phyloP scores from a whole-genome alignment of 1,139 yeast genomes.

The Scheffersomyces illinoinensis region DNA sequence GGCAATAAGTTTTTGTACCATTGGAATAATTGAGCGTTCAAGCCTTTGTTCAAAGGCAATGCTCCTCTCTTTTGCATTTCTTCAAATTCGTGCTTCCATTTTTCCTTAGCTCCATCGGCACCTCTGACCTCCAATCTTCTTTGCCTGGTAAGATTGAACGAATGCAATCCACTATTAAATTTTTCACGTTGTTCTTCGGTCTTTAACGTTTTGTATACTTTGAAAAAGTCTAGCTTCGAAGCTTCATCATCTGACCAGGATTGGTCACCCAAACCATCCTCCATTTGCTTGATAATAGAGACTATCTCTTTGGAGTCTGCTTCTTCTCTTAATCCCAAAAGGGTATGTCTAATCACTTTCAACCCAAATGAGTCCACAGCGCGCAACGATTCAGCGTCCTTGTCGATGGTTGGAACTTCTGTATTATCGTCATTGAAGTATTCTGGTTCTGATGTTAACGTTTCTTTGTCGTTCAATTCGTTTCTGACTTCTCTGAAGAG shows the following conservation, averaged over 20 bases:
- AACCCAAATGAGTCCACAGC: conserved; percentile 82
- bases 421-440: conserved; percentile 25
- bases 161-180: conserved; percentile 68
- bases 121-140: conserved; percentile 74
- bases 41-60: conserved; percentile 52
- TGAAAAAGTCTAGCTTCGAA: conserved; percentile 61
- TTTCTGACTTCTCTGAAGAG: conserved; percentile 30
- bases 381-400: conserved; percentile 56
- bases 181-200: conserved; percentile 51
- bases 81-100: conserved; percentile 86
- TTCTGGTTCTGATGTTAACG: conserved; percentile 17
- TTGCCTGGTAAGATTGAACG: conserved; percentile 75
- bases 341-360: conserved; percentile 76
- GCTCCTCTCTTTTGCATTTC: conserved; percentile 67
- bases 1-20: conserved; percentile 78
- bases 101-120: conserved; percentile 79
- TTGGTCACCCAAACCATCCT: conserved; percentile 15
- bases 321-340: conserved; percentile 58
- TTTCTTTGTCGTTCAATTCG: conserved; percentile 14
- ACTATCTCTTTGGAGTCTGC: conserved; percentile 25
- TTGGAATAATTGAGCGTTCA: conserved; percentile 75
- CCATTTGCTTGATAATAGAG: conserved; percentile 37
- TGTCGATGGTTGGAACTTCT: conserved; percentile 39
- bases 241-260: conserved; percentile 14
- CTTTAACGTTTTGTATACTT: conserved; percentile 53